Evolutionary conservation across 2,329 filamentous ascomycete genomes (phyloP).

Genomic region (Zymoseptoria brevis): DNA sequence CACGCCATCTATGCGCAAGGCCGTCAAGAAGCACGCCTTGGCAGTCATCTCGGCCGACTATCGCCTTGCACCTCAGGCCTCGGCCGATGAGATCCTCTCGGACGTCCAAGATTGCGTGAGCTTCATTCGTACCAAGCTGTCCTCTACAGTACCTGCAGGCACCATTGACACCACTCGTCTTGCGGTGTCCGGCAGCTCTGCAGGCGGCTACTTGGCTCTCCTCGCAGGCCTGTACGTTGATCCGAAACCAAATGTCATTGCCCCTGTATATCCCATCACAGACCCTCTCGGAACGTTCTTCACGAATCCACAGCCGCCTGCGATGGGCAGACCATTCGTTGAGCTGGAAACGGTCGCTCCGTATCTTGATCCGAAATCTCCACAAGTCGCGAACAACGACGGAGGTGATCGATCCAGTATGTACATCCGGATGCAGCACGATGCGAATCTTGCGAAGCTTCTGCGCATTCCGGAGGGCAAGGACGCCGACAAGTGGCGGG

Average conservation of each 20-base stretch:
- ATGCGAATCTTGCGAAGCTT: conserved; percentile 22
- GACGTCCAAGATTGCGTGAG: conserved; percentile 24
- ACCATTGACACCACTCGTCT: conserved; percentile 17
- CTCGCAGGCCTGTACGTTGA: conserved; percentile 26
- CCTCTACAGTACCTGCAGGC: conserved; percentile 9
- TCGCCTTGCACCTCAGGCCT: conserved; percentile 27
- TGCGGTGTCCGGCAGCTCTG: conserved; percentile 25
- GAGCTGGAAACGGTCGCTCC: conserved; percentile 12
- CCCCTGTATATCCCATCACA: conserved; percentile 28
- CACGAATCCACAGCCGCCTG: conserved; percentile 22
- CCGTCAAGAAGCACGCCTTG: conserved; percentile 18
- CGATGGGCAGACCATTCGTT: conserved; percentile 11
- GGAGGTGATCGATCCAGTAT: conserved; percentile 14
- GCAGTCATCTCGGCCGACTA: conserved; percentile 28
- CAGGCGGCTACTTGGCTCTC: conserved; percentile 26
- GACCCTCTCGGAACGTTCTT: conserved; percentile 28
- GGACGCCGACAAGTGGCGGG: conserved; percentile 16
- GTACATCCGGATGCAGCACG: conserved; percentile 25
- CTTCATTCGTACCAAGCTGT: conserved; percentile 20
- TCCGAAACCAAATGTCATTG: conserved; percentile 26
- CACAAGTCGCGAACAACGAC: conserved; percentile 19
- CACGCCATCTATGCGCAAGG: conserved; percentile 22
- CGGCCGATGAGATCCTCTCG: conserved; percentile 24
- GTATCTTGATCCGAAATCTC: conserved; percentile 18
- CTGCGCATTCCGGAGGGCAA: conserved; percentile 14